Evolutionary conservation across 768 basidiomycete genomes (phyloP), one percentile per base, ranked within the genome.

Genomic region (Hericium erinaceus): DNA sequence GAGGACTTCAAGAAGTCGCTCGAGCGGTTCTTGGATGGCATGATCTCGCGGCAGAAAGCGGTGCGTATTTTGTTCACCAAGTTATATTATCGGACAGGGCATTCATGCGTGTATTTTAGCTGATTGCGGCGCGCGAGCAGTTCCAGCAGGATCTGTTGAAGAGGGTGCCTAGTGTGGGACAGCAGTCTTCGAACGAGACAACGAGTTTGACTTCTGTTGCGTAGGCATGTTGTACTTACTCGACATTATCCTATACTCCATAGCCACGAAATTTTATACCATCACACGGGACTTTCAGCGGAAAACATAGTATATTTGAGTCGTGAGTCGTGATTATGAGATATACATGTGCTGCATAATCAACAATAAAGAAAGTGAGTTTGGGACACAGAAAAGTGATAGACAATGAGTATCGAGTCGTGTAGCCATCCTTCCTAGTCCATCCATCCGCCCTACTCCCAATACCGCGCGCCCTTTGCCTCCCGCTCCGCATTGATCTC

Each of bases 1-100:
- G 89, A 92, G 51, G 95, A 98, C 68, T 97, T 98, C 71, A 95
- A 94, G 71, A 76, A 80, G 48, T 79, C 87, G 2, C 69, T 99
- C 62, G 88, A 92, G 69, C 78, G 78, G 3, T 94, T 92, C 70
- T 73, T 98, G 55, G 88, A 93, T 46, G 90, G 87, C 5, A 89
- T 95, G 87, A 87, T 95, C 52, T 70, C 77, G 4, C 77, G 85
- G 55, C 95, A 99, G 73, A 91, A 87, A 68, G 55, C 22, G 18
- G 49, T 37, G 24, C 18, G 49, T 51, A 1, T 28, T 8, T n/a
- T n/a, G n/a, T n/a, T n/a, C n/a, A n/a, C n/a, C n/a, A n/a, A n/a
- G n/a, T n/a, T n/a, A n/a, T n/a, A n/a, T n/a, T n/a, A n/a, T n/a
- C n/a, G n/a, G n/a, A n/a, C n/a, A n/a, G n/a, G n/a, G n/a, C n/a